Evolutionary conservation across 2,329 filamentous ascomycete genomes (phyloP).

Genomic region (Pseudonectria buxi): DNA sequence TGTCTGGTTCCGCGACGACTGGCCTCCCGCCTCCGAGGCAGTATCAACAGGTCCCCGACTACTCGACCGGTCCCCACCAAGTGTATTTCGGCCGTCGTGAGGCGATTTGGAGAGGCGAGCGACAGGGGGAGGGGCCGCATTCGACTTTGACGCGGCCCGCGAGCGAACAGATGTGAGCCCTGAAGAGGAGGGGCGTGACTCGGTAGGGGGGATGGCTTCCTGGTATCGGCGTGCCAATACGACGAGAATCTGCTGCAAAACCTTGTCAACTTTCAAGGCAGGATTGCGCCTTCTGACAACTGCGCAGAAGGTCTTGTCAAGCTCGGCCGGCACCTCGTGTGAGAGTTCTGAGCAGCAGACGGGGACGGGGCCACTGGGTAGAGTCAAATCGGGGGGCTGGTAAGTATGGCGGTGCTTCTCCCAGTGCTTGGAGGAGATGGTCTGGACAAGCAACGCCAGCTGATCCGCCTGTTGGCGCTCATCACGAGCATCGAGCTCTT

Average conservation of each 20-base stretch:
- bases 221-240: slow-evolving; percentile 17
- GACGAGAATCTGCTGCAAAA: slow-evolving; percentile 40
- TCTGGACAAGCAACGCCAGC: slow-evolving; percentile 29
- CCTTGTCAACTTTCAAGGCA: slow-evolving; percentile 35
- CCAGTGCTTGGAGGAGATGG: slow-evolving; percentile 40
- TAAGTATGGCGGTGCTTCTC: slow-evolving; percentile 38
- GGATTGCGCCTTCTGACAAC: slow-evolving; percentile 35
- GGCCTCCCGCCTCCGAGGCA: slow-evolving; percentile 12
- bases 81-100: slow-evolving; percentile 10
- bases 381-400: slow-evolving; percentile 23
- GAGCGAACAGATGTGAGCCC: slow-evolving; percentile 11
- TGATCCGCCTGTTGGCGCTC: slow-evolving; percentile 10
- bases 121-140: slow-evolving; percentile 9
- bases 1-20: slow-evolving; percentile 15
- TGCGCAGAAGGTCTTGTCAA: slow-evolving; percentile 45
- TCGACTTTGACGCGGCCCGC: slow-evolving; percentile 11
- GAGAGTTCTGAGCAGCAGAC: slow-evolving; percentile 45
- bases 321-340: slow-evolving; percentile 39
- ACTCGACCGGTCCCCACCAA: slow-evolving; percentile 3
- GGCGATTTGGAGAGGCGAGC: slow-evolving; percentile 16
- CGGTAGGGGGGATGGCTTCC: slow-evolving; percentile 9
- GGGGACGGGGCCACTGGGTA: slow-evolving; percentile 24
- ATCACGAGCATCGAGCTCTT: slow-evolving; percentile 1
- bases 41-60: slow-evolving; percentile 8
- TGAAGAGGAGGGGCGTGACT: slow-evolving; percentile 9